phyloP scores from a whole-genome alignment of 176 grass and related monocot genomes.

The Paspalum notatum region DNA sequence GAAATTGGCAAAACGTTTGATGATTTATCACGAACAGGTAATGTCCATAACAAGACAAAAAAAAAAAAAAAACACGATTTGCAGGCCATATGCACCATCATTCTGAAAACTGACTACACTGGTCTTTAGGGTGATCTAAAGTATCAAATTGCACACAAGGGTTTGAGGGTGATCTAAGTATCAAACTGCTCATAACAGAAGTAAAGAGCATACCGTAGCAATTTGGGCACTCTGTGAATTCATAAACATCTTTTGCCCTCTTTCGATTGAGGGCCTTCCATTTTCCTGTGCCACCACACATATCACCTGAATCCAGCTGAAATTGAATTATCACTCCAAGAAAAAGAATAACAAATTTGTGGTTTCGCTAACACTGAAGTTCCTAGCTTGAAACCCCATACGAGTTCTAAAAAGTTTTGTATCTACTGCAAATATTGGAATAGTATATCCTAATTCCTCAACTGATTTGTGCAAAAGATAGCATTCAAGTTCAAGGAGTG shows the following conservation, averaged over 20 bases:
- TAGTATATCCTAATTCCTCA: not conserved
- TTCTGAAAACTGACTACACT: too few species aligned
- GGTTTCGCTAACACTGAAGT: not conserved
- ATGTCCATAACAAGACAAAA: too few species aligned
- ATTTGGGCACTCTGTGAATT: conserved; percentile 95
- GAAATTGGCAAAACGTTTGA: not conserved
- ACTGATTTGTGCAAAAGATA: not conserved
- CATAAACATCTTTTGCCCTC: conserved; percentile 95
- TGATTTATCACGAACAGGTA: too few species aligned
- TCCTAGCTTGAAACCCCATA: not conserved
- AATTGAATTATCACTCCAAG: conserved; percentile 28
- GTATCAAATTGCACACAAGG: too few species aligned
- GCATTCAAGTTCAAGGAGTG: too few species aligned
- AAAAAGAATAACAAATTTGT: not conserved
- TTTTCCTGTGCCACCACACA: conserved; percentile 97
- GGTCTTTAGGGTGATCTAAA: too few species aligned
- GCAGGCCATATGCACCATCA: too few species aligned
- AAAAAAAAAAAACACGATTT: too few species aligned
- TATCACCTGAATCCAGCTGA: conserved; percentile 71
- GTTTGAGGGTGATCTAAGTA: too few species aligned
- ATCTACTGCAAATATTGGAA: not conserved
- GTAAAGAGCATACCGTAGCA: conserved; percentile 75
- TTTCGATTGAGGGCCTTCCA: conserved; percentile 99
- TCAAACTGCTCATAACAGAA: too few species aligned
- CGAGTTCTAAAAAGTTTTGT: accelerated